phyloP scores from a whole-genome alignment of 768 basidiomycete species.

The Auricularia cornea region DNA sequence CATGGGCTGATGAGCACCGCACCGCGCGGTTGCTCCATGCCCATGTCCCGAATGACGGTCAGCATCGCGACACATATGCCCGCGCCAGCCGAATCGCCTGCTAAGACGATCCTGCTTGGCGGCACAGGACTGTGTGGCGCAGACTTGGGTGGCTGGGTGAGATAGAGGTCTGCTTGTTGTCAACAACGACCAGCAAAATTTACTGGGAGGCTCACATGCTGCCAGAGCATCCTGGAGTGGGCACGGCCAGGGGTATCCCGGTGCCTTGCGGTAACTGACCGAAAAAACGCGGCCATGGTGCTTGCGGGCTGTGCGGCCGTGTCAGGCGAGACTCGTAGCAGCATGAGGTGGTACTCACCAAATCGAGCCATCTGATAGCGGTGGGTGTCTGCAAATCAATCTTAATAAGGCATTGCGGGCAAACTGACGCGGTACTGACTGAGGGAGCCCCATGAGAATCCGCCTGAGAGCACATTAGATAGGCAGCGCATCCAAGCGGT shows the following conservation, averaged over 20 bases:
- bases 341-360: constrained; percentile 24
- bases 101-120: constrained; percentile 74
- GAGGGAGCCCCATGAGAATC: constrained; percentile 69
- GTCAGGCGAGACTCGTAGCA: constrained; percentile 35
- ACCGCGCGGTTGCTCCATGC: constrained; percentile 77
- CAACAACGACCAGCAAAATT: background rate
- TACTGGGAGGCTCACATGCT: constrained; percentile 52
- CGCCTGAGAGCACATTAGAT: constrained; percentile 30
- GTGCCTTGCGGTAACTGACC: constrained; percentile 65
- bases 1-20: constrained; percentile 91
- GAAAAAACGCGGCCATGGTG: constrained; percentile 86
- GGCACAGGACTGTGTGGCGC: constrained; percentile 74
- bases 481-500: background rate
- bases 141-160: constrained; percentile 77
- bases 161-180: constrained; percentile 57
- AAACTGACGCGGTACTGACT: constrained; percentile 71
- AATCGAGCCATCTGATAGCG: constrained; percentile 53
- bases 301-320: constrained; percentile 83
- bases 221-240: constrained; percentile 84
- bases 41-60: constrained; percentile 78
- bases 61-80: constrained; percentile 77
- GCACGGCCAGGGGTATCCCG: constrained; percentile 95
- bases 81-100: constrained; percentile 92
- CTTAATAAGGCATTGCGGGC: background rate
- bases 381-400: constrained; percentile 38